These are phyloP conservation scores for Calocybe gambosa DNA, from an alignment of 1,284 basidiomycete species.

Conservation along the genomic window DNA sequence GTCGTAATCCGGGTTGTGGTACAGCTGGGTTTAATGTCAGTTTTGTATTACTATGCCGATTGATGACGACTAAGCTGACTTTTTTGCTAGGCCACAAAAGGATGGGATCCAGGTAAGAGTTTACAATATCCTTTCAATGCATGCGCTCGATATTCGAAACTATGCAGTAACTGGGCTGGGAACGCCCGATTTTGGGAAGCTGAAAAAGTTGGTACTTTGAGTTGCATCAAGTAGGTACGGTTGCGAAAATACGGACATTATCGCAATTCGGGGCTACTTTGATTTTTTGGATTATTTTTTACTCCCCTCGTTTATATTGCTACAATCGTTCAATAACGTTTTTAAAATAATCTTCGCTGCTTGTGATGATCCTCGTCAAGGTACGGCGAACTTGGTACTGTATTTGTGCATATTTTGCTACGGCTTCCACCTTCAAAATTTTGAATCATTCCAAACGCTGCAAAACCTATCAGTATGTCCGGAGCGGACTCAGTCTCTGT, in stretches of 20 bases:
- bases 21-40: conserved; percentile 45
- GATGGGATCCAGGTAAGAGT: conserved; percentile 40
- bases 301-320: no score
- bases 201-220: conserved; percentile 9
- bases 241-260: no score
- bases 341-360: no score
- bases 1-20: conserved; percentile 51
- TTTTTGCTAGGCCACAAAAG: conserved; percentile 32
- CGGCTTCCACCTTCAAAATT: conserved; percentile 20
- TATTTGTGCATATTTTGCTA: conserved; percentile 30
- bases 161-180: conserved; percentile 18
- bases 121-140: background rate
- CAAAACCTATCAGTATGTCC: conserved; percentile 26
- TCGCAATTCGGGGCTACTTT: no score
- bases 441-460: conserved; percentile 11
- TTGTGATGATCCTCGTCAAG: no score
- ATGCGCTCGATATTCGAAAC: background rate
- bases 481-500: conserved; percentile 74
- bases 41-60: conserved; percentile 5
- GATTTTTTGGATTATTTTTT: background rate
- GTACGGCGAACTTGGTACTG: no score
- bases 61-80: background rate
- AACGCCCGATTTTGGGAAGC: conserved; percentile 17
- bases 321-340: background rate
- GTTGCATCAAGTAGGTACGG: background rate